Conservation (phyloP, 192 early-diverging fungal genomes). For the Podila clonocystis region DNA sequence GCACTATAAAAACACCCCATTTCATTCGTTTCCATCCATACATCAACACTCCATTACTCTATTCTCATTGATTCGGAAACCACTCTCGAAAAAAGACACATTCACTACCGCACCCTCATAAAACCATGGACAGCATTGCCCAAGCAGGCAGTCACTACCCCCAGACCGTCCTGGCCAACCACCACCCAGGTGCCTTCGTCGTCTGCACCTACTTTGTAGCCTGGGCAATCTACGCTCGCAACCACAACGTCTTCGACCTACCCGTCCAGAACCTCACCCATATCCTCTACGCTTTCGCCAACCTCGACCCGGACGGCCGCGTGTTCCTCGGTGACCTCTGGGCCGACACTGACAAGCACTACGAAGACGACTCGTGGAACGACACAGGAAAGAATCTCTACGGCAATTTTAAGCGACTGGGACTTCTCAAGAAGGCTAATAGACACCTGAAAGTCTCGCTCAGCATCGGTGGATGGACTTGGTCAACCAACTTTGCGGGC, state of each 20-base stretch:
- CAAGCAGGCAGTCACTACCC: constrained; percentile 15
- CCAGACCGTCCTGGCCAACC: constrained; percentile 17
- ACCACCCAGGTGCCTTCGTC: constrained; percentile 37
- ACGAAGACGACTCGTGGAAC: constrained; percentile 65
- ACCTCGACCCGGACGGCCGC: constrained; percentile 68
- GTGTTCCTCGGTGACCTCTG: constrained; percentile 78
- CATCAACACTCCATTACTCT: neutral
- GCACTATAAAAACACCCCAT: neutral
- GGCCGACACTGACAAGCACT: constrained; percentile 82
- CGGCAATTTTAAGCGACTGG: constrained; percentile 72
- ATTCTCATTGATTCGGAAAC: neutral
- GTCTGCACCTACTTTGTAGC: constrained; percentile 52
- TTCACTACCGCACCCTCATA: neutral
- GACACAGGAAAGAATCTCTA: constrained; percentile 60
- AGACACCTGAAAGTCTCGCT: constrained; percentile 75
- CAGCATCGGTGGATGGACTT: constrained; percentile 84
- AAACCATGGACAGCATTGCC: constrained; percentile 25
- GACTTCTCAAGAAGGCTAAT: constrained; percentile 73
- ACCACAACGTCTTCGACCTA: constrained; percentile 69
- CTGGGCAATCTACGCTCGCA: constrained; percentile 80
- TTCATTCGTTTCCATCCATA: neutral
- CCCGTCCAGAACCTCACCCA: constrained; percentile 76
- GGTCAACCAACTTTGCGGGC: constrained; percentile 74
- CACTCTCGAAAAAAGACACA: neutral
- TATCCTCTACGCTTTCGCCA: constrained; percentile 84